These are phyloP conservation scores for Boletus fagicola DNA, from an alignment of 768 basidiomycete species.

Conservation along the genomic window DNA sequence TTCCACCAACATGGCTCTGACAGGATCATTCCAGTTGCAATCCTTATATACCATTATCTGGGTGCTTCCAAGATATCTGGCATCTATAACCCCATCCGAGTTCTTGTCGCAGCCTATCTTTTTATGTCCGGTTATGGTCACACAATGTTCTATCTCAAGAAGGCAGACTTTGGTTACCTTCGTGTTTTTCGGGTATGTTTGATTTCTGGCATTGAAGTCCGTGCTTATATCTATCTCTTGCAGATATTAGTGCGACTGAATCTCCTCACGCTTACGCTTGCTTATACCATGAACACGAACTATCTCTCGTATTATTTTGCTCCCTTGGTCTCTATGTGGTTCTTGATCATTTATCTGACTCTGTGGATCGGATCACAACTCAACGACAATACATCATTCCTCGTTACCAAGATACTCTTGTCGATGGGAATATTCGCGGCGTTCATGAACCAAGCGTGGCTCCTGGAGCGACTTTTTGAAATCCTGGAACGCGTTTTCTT, in stretches of 20 bases:
- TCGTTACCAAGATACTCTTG: constrained; percentile 66
- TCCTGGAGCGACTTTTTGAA: constrained; percentile 63
- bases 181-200: constrained; percentile 65
- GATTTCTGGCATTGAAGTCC: neutral
- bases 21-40: constrained; percentile 55
- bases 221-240: constrained; percentile 2
- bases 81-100: constrained; percentile 91
- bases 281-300: constrained; percentile 89
- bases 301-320: constrained; percentile 92
- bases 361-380: constrained; percentile 66
- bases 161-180: constrained; percentile 79
- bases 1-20: neutral
- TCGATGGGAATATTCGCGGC: constrained; percentile 63
- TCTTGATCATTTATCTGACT: constrained; percentile 79
- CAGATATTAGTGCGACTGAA: constrained; percentile 82
- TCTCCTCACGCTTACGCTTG: constrained; percentile 74
- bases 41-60: constrained; percentile 90
- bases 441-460: constrained; percentile 62
- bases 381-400: constrained; percentile 68
- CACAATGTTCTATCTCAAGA: constrained; percentile 84
- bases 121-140: constrained; percentile 96
- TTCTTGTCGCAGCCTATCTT: constrained; percentile 83
- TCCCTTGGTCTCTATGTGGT: constrained; percentile 90
- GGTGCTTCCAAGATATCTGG: constrained; percentile 88
- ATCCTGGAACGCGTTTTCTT: constrained; percentile 62